Evolutionary conservation across 192 early-diverging fungal species (phyloP).

Genomic region (Linnemannia exigua): DNA sequence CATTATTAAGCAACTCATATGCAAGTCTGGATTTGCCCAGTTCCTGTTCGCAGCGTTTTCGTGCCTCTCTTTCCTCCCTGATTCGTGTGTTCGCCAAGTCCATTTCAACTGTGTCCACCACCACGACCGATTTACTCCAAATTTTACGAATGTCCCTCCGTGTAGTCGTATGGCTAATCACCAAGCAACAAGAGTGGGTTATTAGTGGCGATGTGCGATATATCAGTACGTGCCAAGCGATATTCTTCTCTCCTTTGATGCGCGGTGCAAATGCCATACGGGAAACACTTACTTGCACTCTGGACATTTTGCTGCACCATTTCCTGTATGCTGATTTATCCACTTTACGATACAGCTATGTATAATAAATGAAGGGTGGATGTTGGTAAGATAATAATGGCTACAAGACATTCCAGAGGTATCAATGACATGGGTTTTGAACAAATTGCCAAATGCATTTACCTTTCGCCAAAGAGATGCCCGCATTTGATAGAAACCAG

Average conservation of each 20-base stretch:
- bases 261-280: neutral
- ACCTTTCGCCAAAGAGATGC: slow-evolving; percentile 57
- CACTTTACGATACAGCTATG: slow-evolving; percentile 56
- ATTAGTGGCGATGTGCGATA: neutral
- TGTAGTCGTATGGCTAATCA: slow-evolving; percentile 14
- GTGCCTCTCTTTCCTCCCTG: slow-evolving; percentile 27
- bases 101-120: slow-evolving; percentile 42
- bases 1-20: slow-evolving; percentile 37
- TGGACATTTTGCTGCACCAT: slow-evolving; percentile 40
- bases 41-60: slow-evolving; percentile 29
- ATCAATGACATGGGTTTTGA: neutral
- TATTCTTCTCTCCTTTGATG: too few species aligned
- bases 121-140: slow-evolving; percentile 52
- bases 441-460: neutral
- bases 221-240: too few species aligned
- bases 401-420: neutral
- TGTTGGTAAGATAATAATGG: neutral
- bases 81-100: slow-evolving; percentile 26
- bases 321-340: slow-evolving; percentile 24
- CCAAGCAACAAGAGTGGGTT: neutral
- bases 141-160: slow-evolving; percentile 51
- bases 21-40: slow-evolving; percentile 38
- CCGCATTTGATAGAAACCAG: slow-evolving; percentile 54
- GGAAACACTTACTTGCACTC: slow-evolving; percentile 56
- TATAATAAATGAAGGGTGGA: neutral